Evolutionary conservation across 169 alveolate species (phyloP).

Genomic region (Cyclospora cayetanensis): DNA sequence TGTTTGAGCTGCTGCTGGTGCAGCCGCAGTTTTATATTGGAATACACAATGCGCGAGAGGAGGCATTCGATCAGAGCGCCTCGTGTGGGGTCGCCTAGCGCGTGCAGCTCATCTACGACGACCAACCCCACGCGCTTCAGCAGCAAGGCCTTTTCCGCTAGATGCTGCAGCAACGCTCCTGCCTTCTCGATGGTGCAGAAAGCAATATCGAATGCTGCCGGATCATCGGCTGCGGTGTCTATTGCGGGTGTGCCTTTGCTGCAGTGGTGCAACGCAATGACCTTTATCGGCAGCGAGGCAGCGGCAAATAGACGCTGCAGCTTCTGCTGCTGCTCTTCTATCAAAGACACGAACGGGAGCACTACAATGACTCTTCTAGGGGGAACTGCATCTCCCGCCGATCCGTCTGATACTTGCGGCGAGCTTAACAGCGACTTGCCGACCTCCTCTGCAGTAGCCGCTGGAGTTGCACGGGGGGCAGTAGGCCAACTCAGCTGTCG

Average conservation of each 20-base stretch:
- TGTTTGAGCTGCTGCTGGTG: not conserved
- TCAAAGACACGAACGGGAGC: conserved; percentile 82
- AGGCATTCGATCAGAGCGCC: conserved; percentile 82
- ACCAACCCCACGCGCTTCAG: conserved; percentile 73
- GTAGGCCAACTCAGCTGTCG: not conserved
- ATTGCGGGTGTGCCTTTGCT: not conserved
- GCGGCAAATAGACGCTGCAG: conserved; percentile 26
- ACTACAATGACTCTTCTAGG: conserved; percentile 69
- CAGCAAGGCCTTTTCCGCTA: conserved; percentile 10
- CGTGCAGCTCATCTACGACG: conserved; percentile 84
- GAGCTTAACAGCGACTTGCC: not conserved
- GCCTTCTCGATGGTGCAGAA: conserved; percentile 88
- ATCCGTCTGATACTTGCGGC: not conserved
- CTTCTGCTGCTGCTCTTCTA: conserved; percentile 79
- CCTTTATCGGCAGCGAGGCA: not conserved
- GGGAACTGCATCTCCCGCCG: not conserved
- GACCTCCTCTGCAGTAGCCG: not conserved
- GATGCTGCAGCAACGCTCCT: conserved; percentile 74
- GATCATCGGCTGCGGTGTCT: not conserved
- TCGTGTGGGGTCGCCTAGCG: conserved; percentile 83
- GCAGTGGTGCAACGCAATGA: conserved; percentile 41
- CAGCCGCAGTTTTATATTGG: not conserved
- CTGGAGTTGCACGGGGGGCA: not conserved
- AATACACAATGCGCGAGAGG: conserved; percentile 46
- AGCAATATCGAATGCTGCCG: conserved; percentile 78